phyloP scores from a whole-genome alignment of 1,139 yeast genomes.

The Candida sp. region DNA sequence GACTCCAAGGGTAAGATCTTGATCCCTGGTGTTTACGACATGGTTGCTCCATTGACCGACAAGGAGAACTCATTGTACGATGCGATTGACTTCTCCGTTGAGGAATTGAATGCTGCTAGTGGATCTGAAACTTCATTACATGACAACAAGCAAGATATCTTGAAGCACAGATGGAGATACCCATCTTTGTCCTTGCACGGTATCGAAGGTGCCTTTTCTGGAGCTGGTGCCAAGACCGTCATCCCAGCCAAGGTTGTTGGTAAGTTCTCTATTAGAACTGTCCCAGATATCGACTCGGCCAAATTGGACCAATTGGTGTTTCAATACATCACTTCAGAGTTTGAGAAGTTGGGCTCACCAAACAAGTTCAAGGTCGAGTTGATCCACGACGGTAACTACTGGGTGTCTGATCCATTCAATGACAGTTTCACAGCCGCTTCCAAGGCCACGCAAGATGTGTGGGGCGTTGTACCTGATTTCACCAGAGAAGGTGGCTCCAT shows the following conservation, averaged over 20 bases:
- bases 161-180: constrained; percentile 99
- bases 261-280: constrained; percentile 96
- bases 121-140: constrained; percentile 87
- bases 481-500: constrained; percentile 99
- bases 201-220: constrained; percentile 95
- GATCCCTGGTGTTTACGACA: constrained; percentile 88
- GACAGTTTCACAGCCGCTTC: constrained; percentile 94
- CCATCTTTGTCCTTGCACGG: constrained; percentile 98
- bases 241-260: constrained; percentile 96
- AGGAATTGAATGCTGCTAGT: constrained; percentile 85
- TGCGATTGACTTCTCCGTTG: constrained; percentile 81
- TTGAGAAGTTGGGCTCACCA: constrained; percentile 72
- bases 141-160: constrained; percentile 76
- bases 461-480: constrained; percentile 94
- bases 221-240: constrained; percentile 97
- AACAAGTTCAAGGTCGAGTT: constrained; percentile 75
- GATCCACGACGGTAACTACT: constrained; percentile 94
- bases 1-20: constrained; percentile 80
- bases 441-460: constrained; percentile 91
- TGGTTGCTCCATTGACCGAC: constrained; percentile 93
- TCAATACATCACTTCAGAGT: constrained; percentile 68
- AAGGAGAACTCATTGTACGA: constrained; percentile 82
- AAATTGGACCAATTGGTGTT: constrained; percentile 81
- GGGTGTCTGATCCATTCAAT: constrained; percentile 96
- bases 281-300: constrained; percentile 85